These are phyloP conservation scores for Thuja plicata DNA, from an alignment of 83 land plant genomes.

Conservation along the genomic window DNA sequence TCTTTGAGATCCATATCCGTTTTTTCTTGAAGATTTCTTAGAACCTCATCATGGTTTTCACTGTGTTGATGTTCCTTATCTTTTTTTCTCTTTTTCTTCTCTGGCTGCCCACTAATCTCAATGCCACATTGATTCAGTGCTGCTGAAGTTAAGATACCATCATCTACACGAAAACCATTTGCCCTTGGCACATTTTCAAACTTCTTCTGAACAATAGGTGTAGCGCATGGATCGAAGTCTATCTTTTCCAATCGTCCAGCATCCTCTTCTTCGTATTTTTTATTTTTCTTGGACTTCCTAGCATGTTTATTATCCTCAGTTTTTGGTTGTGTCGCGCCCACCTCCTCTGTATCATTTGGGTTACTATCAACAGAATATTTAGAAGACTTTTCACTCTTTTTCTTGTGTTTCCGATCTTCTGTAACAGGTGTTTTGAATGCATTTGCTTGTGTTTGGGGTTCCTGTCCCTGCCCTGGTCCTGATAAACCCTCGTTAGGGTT, in stretches of 20 bases:
- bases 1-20: background rate
- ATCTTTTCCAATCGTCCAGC: background rate
- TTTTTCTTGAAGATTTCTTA: background rate
- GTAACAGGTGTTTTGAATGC: background rate
- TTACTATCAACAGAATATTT: background rate
- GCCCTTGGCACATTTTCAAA: background rate
- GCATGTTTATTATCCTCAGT: background rate
- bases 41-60: background rate
- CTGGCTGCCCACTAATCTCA: too few relatives aligned
- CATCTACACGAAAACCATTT: background rate
- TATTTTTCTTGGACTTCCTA: background rate
- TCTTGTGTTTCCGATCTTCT: background rate
- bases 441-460: background rate
- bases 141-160: background rate
- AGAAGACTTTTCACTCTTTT: background rate
- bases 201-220: background rate
- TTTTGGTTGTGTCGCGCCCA: background rate
- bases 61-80: background rate
- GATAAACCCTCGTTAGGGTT: background rate
- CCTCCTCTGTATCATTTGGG: background rate
- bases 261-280: background rate
- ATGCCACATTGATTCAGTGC: background rate
- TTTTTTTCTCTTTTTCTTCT: background rate
- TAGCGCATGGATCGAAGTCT: background rate
- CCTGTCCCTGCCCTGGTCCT: too few relatives aligned